These are phyloP conservation scores for Rhododendron ferrugineum DNA, from an alignment of 148 eudicot genomes.

Conservation along the genomic window DNA sequence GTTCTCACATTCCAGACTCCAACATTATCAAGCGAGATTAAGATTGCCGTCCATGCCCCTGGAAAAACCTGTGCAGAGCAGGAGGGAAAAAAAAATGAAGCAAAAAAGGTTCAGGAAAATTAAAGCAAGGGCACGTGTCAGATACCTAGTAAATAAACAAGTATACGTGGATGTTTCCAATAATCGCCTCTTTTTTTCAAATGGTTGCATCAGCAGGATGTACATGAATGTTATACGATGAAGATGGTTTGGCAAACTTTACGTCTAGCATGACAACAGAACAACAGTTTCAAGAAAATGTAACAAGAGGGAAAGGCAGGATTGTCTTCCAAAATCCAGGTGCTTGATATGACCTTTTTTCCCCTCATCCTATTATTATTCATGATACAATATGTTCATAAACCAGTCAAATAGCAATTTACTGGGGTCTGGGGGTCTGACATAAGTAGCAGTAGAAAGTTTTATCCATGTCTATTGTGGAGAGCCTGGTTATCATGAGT, in stretches of 20 bases:
- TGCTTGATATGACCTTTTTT: too few species aligned
- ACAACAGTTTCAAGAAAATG: neutral
- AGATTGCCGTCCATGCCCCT: slow-evolving; percentile 93
- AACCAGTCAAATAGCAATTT: neutral
- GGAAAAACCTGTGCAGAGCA: slow-evolving; percentile 65
- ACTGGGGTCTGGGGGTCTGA: neutral
- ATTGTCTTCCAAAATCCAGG: neutral
- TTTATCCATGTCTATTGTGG: neutral
- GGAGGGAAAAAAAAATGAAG: neutral
- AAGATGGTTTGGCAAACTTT: neutral
- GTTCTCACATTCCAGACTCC: slow-evolving; percentile 96
- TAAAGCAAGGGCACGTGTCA: neutral
- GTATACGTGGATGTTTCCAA: neutral
- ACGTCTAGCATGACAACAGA: neutral
- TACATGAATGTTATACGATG: neutral
- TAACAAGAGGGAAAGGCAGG: neutral
- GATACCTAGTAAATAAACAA: neutral
- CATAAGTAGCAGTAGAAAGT: neutral
- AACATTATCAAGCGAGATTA: slow-evolving; percentile 90
- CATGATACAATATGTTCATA: neutral
- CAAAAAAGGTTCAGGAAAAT: neutral
- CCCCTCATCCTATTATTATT: too few species aligned
- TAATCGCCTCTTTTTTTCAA: neutral
- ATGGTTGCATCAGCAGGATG: neutral
- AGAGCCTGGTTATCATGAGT: neutral